Percentiles rank a stretch among this genome's conserved stretches.
Evolutionary conservation across 2,329 filamentous ascomycete genomes (phyloP).

Genomic region (Fusarium sp.): DNA sequence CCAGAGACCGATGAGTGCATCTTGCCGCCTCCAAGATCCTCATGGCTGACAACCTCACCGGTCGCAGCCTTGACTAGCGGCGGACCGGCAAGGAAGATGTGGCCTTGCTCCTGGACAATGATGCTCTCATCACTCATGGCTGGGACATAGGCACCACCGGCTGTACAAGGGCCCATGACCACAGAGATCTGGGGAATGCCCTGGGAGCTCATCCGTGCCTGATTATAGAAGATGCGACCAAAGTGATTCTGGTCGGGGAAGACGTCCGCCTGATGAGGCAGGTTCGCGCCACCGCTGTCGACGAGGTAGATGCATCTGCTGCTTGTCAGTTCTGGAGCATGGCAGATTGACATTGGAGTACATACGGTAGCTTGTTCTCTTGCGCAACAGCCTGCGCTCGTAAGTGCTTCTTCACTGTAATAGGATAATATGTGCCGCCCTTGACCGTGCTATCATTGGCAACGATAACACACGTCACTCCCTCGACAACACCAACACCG

Average conservation of each 20-base stretch:
- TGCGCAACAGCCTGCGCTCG: conserved; percentile 90
- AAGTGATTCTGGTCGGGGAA: conserved; percentile 97
- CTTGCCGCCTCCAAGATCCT: conserved; percentile 90
- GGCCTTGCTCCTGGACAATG: conserved; percentile 95
- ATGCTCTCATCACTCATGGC: conserved; percentile 98
- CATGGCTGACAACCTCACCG: conserved; percentile 89
- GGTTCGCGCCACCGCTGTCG: conserved; percentile 93
- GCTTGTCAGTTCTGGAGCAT: conserved; percentile 3
- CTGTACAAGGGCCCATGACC: conserved; percentile 97
- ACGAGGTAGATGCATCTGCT: conserved; percentile 90
- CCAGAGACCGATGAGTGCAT: conserved; percentile 92
- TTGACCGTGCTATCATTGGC: conserved; percentile 98
- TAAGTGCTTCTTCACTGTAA: conserved; percentile 97
- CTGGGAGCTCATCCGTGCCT: conserved; percentile 89
- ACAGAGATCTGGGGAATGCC: conserved; percentile 95
- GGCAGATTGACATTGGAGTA: conserved; percentile 10
- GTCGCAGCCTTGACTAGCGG: conserved; percentile 97
- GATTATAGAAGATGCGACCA: conserved; percentile 97
- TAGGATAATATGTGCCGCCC: conserved; percentile 95
- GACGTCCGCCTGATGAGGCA: conserved; percentile 94
- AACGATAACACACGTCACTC: conserved; percentile 91
- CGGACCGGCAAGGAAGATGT: conserved; percentile 95
- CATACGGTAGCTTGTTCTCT: conserved; percentile 81
- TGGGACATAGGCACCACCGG: conserved; percentile 94
- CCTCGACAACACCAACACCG: conserved; percentile 89